Evolutionary conservation across 768 basidiomycete genomes (phyloP).

Genomic region (Stropharia rugosoannulata): DNA sequence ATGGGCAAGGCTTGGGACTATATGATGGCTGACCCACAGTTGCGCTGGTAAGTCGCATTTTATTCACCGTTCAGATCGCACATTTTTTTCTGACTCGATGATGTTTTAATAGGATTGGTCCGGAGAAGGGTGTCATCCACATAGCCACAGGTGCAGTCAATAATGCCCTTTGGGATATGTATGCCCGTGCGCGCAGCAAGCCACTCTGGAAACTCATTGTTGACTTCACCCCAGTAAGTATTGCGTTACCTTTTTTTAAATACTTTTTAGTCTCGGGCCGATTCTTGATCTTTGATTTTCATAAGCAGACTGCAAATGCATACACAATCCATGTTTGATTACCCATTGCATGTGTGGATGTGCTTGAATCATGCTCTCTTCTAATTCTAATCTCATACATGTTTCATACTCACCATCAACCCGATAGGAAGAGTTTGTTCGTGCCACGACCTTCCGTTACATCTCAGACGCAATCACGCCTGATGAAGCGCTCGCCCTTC

Average conservation of each 20-base stretch:
- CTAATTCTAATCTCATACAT: too few relatives aligned
- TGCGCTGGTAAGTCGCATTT: conserved; percentile 68
- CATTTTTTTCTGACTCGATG: neutral
- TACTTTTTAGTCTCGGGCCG: too few relatives aligned
- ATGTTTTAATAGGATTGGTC: conserved; percentile 65
- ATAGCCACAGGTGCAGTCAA: conserved; percentile 86
- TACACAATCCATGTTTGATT: too few relatives aligned
- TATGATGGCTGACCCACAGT: conserved; percentile 84
- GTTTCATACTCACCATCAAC: too few relatives aligned
- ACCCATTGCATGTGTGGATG: too few relatives aligned
- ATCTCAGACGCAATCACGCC: conserved; percentile 92
- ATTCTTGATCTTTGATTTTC: too few relatives aligned
- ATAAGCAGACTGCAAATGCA: too few relatives aligned
- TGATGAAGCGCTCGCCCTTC: conserved; percentile 83
- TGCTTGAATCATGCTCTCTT: too few relatives aligned
- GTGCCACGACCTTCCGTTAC: conserved; percentile 79
- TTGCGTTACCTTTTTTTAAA: neutral
- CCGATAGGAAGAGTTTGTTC: conserved; percentile 72
- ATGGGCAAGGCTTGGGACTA: conserved; percentile 94
- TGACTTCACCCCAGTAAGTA: conserved; percentile 74
- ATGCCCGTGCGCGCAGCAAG: conserved; percentile 73
- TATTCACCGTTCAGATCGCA: neutral
- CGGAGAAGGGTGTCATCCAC: conserved; percentile 95
- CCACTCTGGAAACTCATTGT: conserved; percentile 94
- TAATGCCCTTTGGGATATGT: conserved; percentile 96